Evolutionary conservation across 208 protist genomes (phyloP), one percentile per base, ranked within the genome.

Genomic region (Leishmania guyanensis): DNA sequence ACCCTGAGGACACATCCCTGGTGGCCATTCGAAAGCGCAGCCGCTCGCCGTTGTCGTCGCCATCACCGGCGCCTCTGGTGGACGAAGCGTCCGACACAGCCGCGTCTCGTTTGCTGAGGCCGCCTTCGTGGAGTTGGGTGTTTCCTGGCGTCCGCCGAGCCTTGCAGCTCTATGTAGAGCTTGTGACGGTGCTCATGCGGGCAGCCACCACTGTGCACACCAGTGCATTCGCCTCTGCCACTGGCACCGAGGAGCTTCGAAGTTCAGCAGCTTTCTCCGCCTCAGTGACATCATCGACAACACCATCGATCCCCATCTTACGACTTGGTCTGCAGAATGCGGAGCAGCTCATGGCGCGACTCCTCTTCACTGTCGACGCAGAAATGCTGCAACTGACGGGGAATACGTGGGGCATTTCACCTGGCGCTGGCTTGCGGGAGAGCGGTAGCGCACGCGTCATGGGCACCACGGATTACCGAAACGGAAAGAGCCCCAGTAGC

Each of bases 161-260:
- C 62, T 77, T 88, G n/a, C 80, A 84, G 43, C 81, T 88, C 10
- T 83, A 85, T 78, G 12, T 85, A 58, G 77, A 78, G 58, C 69
- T 85, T 36, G 39, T 53, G 71, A 85, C 72, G 71, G 71, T 78
- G 62, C 62, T 78, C 33, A 81, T 85, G 70, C 76, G 80, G n/a
- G 71, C 77, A 16, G 76, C 77, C 5, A n/a, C 74, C 66, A 83
- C 81, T 1, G 70, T 75, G 66, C 78, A 70, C 17, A 50, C 36
- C 64, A 77, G 56, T 53, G 72, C 62, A 39, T 43, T 75, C 8
- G 62, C 76, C 14, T 20, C 71, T 3, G 69, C 53, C 33, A 20
- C 9, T 16, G 75, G 58, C 39, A n/a, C 17, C 1, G 46, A 58
- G 58, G 62, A 39, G 20, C 9, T 8, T 22, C 58, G n/a, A 39